A percentile compares a stretch with the other conserved stretches of the same genome.
phyloP scores from a whole-genome alignment of 441 rosid species.

The Gossypium gossypioides region DNA sequence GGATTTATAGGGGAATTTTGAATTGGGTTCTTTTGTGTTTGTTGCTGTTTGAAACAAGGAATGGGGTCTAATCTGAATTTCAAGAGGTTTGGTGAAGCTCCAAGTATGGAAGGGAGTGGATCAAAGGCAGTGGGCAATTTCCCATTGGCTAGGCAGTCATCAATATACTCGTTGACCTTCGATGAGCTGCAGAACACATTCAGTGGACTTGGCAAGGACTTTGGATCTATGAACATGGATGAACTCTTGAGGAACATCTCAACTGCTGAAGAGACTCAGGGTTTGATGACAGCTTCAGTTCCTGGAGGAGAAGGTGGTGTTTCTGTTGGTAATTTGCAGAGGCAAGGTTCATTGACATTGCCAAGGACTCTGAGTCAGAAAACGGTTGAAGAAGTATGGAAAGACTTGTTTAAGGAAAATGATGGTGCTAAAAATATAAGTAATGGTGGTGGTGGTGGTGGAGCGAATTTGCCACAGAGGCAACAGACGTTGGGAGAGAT shows the following conservation, averaged over 20 bases:
- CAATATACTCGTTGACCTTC: slow-evolving; percentile 46
- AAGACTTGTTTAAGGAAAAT: slow-evolving; percentile 38
- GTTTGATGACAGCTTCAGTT: slow-evolving; percentile 23
- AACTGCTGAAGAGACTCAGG: slow-evolving; percentile 55
- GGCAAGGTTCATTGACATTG: slow-evolving; percentile 62
- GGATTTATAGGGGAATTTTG: slow-evolving; percentile 18
- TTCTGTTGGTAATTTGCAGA: slow-evolving; percentile 41
- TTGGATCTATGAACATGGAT: slow-evolving; percentile 75
- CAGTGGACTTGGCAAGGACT: slow-evolving; percentile 50
- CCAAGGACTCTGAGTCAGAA: slow-evolving; percentile 66
- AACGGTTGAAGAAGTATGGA: slow-evolving; percentile 74
- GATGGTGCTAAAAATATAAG: slow-evolving; percentile 20
- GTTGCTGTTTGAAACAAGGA: slow-evolving; percentile 12
- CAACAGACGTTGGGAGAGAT: slow-evolving; percentile 63
- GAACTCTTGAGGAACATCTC: slow-evolving; percentile 60
- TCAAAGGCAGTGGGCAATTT: slow-evolving; percentile 19
- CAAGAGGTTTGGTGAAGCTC: slow-evolving; percentile 33
- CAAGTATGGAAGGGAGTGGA: slow-evolving; percentile 22
- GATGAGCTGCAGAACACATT: slow-evolving; percentile 55
- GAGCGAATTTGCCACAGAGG: slow-evolving; percentile 33
- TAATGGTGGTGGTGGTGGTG: slow-evolving; percentile 9
- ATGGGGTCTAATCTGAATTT: slow-evolving; percentile 38
- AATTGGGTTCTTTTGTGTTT: slow-evolving; percentile 13
- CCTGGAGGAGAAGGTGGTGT: slow-evolving; percentile 23
- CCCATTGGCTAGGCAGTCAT: slow-evolving; percentile 45